These are phyloP conservation scores for Aspergillus latus DNA, from an alignment of 2,329 filamentous ascomycete species.

Conservation along the genomic window DNA sequence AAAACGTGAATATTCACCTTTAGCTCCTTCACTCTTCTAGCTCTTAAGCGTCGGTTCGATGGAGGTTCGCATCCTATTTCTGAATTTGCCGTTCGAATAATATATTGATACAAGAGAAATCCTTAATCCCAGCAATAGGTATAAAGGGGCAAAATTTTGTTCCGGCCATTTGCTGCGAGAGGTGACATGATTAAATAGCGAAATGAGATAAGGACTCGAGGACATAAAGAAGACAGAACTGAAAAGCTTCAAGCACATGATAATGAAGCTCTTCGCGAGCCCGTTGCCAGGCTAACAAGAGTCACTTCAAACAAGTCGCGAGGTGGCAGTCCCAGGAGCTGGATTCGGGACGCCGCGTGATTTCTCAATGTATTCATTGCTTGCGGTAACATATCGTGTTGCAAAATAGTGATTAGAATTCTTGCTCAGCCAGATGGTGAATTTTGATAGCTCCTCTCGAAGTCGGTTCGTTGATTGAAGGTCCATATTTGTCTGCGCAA, in stretches of 20 bases:
- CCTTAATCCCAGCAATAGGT: conserved; percentile 17
- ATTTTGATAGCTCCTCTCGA: conserved; percentile 82
- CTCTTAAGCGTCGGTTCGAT: not conserved
- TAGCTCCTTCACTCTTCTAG: not conserved
- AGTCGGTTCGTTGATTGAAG: conserved; percentile 83
- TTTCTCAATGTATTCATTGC: conserved; percentile 42
- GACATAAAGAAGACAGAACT: not conserved
- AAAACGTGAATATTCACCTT: conserved; percentile 9
- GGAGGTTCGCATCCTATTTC: not conserved
- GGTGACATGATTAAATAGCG: not conserved
- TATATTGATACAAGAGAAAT: conserved; percentile 19
- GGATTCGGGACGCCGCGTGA: conserved; percentile 30
- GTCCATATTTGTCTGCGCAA: conserved; percentile 98
- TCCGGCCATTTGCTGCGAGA: not conserved
- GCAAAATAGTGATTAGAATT: conserved; percentile 74
- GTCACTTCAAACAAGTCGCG: conserved; percentile 27
- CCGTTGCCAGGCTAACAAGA: not conserved
- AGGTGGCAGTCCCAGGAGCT: conserved; percentile 34
- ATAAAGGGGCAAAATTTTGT: conserved; percentile 4
- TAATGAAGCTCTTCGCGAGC: not conserved
- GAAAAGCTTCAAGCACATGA: not conserved
- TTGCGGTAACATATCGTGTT: conserved; percentile 45
- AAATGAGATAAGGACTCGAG: not conserved
- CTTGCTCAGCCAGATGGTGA: conserved; percentile 80
- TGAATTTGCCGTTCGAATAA: conserved; percentile 14